These are phyloP conservation scores for Amanita thiersii DNA, from an alignment of 768 basidiomycete genomes.

Conservation along the genomic window DNA sequence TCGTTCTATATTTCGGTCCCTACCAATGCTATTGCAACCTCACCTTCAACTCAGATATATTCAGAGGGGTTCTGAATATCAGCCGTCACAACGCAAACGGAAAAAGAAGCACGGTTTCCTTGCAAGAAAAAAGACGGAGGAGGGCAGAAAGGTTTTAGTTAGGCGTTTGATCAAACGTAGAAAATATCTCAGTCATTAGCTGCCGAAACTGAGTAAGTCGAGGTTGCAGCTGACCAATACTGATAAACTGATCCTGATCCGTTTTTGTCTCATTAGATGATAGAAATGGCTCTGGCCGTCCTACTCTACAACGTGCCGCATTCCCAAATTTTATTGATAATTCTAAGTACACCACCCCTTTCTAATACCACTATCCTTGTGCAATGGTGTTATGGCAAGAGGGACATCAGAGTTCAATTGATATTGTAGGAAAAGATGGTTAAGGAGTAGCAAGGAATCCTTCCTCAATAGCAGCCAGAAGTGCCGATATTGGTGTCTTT, in stretches of 20 bases:
- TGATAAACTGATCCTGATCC: no score
- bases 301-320: no score
- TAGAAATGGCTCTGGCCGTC: no score
- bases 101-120: slow-evolving; percentile 94
- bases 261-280: no score
- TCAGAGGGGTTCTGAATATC: slow-evolving; percentile 84
- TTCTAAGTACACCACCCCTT: no score
- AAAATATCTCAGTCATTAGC: slow-evolving; percentile 70
- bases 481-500: slow-evolving; percentile 60
- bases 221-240: no score
- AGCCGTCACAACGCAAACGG: slow-evolving; percentile 89
- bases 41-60: slow-evolving; percentile 52
- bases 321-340: no score
- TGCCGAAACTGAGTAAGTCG: no score
- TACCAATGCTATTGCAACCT: slow-evolving; percentile 31
- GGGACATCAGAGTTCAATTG: slow-evolving; percentile 17
- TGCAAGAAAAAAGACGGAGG: slow-evolving; percentile 55
- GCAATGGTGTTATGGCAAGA: neutral
- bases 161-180: slow-evolving; percentile 72
- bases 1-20: slow-evolving; percentile 15
- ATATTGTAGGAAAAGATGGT: slow-evolving; percentile 50
- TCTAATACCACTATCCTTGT: no score
- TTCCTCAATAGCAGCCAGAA: slow-evolving; percentile 54
- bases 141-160: slow-evolving; percentile 65
- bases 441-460: slow-evolving; percentile 62